Base-by-base conservation (phyloP, 441 rosid genomes). In the Syzygium syzygioides region DNA sequence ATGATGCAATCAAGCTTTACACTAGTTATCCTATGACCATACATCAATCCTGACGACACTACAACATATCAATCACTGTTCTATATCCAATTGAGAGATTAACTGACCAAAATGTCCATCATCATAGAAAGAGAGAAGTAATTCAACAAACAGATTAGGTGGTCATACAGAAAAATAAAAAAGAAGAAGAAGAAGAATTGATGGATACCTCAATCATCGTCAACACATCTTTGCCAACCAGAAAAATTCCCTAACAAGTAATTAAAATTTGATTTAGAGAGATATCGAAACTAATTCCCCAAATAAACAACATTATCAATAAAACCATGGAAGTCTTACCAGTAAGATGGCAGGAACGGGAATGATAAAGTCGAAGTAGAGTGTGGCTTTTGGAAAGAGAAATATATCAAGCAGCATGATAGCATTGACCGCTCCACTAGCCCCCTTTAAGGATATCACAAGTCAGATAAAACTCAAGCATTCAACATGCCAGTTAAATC, bases 381-480 rank as follows among this genome's bases (percentile, higher is more conserved):
- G 80, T 55, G 96, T 96, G 41, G 97, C 94, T 87, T 53, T 96
- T 76, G 98, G 98, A 90, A 92, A 87, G 86, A 98, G 91, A 93
- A 96, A 94, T 93, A 96, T 96, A 76, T 94, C 94, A 23, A 96
- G 98, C 92, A 96, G 93, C 96, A 96, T 91, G 88, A 98, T 94
- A 86, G 99, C 99, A 90, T 95, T 95, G 88, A 98, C 98, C 30
- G 99, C 98, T 83, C 97, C 99, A 88, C 98, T 96, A 26, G 99
- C 97, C 4, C 98, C 99, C 97, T 95, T 89, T 15, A 84, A 48
- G 57, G 56, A n/a, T n/a, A 37, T 88, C 57, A 25, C 8, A 85
- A 79, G 64, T 86, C 71, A 57, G 28, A 32, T 17, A 45, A 45
- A 90, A 57, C n/a, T 57, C n/a, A 2, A 57, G 62, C 10, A 57